These are phyloP conservation scores for Amauroascus niger DNA, from an alignment of 2,329 filamentous ascomycete genomes.

Conservation along the genomic window DNA sequence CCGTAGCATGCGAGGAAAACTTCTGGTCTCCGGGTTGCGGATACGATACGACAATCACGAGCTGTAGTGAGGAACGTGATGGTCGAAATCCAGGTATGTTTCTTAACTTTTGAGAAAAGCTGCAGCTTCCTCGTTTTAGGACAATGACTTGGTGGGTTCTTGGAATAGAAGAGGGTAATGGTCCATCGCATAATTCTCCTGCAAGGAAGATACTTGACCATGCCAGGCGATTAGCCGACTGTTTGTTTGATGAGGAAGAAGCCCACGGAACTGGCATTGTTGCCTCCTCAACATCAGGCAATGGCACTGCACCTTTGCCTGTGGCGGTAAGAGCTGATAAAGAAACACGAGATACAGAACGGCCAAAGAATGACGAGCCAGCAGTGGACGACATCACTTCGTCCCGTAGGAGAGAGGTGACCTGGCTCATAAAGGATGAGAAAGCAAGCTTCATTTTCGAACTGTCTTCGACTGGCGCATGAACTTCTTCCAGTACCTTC, in stretches of 20 bases:
- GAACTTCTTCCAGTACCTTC: conserved; percentile 21
- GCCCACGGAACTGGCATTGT: conserved; percentile 28
- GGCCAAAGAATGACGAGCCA: conserved; percentile 24
- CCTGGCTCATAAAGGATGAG: conserved; percentile 41
- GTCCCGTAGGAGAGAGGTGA: conserved; percentile 44
- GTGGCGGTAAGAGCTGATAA: conserved; percentile 43
- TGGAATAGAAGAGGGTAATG: conserved; percentile 44
- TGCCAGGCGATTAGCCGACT: conserved; percentile 44
- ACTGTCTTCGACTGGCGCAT: conserved; percentile 23
- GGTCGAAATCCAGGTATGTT: conserved; percentile 74
- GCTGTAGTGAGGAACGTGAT: conserved; percentile 53
- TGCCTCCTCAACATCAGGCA: conserved; percentile 57
- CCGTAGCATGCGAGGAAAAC: conserved; percentile 12
- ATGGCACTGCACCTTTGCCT: conserved; percentile 52
- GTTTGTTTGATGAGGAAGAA: conserved; percentile 28
- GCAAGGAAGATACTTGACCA: conserved; percentile 66
- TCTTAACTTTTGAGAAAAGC: conserved; percentile 69
- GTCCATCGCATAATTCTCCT: conserved; percentile 53
- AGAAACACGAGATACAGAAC: conserved; percentile 30
- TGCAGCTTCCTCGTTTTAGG: conserved; percentile 71
- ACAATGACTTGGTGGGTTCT: conserved; percentile 65
- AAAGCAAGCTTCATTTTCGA: conserved; percentile 35
- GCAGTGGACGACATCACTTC: conserved; percentile 27
- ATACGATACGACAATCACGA: conserved; percentile 46
- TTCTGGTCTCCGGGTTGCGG: conserved; percentile 31